Evolutionary conservation across 75 land plant species (phyloP).

Genomic region (Cryptomeria japonica): DNA sequence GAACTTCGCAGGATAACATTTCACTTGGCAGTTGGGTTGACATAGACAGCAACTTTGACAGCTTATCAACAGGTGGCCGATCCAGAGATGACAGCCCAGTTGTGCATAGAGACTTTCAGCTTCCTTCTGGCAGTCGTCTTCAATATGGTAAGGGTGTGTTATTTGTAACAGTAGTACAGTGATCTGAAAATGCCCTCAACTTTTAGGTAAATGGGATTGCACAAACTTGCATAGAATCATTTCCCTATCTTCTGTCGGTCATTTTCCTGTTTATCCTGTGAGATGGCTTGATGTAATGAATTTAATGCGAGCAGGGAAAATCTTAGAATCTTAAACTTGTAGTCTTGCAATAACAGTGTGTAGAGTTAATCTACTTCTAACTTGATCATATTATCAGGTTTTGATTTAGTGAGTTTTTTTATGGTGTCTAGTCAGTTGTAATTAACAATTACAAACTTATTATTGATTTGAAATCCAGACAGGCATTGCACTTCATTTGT

Average conservation of each 20-base stretch:
- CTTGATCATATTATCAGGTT: not conserved
- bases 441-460: not conserved
- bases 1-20: constrained; percentile 14
- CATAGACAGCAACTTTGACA: constrained; percentile 31
- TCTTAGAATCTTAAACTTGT: not conserved
- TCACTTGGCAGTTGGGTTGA: constrained; percentile 37
- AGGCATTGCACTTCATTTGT: not conserved
- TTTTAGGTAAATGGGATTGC: not conserved
- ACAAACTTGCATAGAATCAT: not conserved
- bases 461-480: not conserved
- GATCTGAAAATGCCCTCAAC: not conserved
- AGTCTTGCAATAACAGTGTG: not conserved
- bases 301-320: not conserved
- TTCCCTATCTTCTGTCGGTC: not conserved
- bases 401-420: not conserved
- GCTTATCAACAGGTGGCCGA: constrained; percentile 22
- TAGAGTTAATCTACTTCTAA: not conserved
- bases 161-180: too few species aligned
- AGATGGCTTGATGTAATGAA: not conserved
- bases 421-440: not conserved
- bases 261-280: not conserved
- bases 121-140: not conserved
- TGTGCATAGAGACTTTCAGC: constrained; percentile 5
- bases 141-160: not conserved
- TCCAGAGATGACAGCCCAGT: constrained; percentile 28